A percentile compares a stretch with the other conserved stretches of the same genome.
Evolutionary conservation across 495 filamentous ascomycete genomes (phyloP).

Genomic region (Trichoderma virens): DNA sequence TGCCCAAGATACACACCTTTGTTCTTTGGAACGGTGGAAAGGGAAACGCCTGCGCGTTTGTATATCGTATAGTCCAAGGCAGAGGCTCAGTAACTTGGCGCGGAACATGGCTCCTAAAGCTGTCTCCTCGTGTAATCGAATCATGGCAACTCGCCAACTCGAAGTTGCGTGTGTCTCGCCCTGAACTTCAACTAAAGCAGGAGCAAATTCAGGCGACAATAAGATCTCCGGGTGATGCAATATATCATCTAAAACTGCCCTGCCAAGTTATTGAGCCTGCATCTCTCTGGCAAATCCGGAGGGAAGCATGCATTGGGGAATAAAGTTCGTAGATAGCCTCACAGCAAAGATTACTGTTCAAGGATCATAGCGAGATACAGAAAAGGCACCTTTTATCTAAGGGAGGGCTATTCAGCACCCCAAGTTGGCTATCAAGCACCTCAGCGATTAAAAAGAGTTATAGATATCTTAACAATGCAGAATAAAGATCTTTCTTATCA

Average conservation of each 20-base stretch:
- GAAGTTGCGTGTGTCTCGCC: conserved; percentile 11
- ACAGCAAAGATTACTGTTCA: too few relatives aligned
- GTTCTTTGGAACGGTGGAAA: conserved; percentile 24
- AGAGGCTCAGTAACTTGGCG: conserved; percentile 21
- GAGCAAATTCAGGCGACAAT: conserved; percentile 8
- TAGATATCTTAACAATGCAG: too few relatives aligned
- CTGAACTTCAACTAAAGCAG: conserved; percentile 10
- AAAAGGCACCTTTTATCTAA: too few relatives aligned
- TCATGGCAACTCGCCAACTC: conserved; percentile 21
- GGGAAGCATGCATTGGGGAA: conserved; percentile 12
- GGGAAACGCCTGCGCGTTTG: conserved; percentile 24
- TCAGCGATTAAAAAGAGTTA: too few relatives aligned
- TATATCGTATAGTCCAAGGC: conserved; percentile 18
- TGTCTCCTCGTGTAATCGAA: conserved; percentile 19
- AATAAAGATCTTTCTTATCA: too few relatives aligned
- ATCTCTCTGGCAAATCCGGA: conserved; percentile 17
- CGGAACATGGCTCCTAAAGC: conserved; percentile 21
- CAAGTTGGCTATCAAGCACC: too few relatives aligned
- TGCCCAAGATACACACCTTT: conserved; percentile 24
- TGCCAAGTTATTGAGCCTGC: conserved; percentile 16
- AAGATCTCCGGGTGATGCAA: conserved; percentile 14
- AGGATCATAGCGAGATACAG: too few relatives aligned
- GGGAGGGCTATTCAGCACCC: too few relatives aligned
- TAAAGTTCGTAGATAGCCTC: too few relatives aligned
- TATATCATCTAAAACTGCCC: conserved; percentile 16